Conservation (phyloP, 2,329 filamentous ascomycete species). For the Fusarium nygamai region DNA sequence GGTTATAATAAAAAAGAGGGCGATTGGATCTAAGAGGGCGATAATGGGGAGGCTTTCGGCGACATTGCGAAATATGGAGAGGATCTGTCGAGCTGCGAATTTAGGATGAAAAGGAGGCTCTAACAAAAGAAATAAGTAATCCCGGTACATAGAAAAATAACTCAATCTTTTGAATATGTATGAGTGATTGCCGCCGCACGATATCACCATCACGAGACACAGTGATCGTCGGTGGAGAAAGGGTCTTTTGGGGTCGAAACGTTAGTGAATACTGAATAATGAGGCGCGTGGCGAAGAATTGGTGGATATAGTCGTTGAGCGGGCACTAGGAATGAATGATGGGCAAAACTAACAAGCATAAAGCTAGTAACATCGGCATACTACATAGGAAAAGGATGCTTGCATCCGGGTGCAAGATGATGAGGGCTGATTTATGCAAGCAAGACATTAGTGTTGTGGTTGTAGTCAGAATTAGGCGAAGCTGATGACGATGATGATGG, state of each 20-base stretch:
- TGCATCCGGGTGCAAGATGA: conserved; percentile 28
- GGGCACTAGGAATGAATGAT: conserved; percentile 1
- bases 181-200: background rate
- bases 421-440: conserved; percentile 33
- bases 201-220: conserved; percentile 6
- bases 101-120: conserved; percentile 10
- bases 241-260: conserved; percentile 4
- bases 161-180: background rate
- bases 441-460: conserved; percentile 17
- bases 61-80: conserved; percentile 5
- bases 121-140: conserved; percentile 6
- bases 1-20: conserved; percentile 13
- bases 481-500: background rate
- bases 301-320: background rate
- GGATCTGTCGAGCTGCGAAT: background rate
- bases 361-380: conserved; percentile 20
- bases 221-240: conserved; percentile 35
- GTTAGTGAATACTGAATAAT: conserved; percentile 4
- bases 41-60: conserved; percentile 6
- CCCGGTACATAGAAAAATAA: conserved; percentile 4
- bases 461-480: background rate
- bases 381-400: conserved; percentile 6
- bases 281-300: conserved; percentile 28
- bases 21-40: background rate
- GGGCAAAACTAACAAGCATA: conserved; percentile 20